These are phyloP conservation scores for Neofusicoccum sp. DNA, from an alignment of 2,329 filamentous ascomycete genomes.

Conservation along the genomic window DNA sequence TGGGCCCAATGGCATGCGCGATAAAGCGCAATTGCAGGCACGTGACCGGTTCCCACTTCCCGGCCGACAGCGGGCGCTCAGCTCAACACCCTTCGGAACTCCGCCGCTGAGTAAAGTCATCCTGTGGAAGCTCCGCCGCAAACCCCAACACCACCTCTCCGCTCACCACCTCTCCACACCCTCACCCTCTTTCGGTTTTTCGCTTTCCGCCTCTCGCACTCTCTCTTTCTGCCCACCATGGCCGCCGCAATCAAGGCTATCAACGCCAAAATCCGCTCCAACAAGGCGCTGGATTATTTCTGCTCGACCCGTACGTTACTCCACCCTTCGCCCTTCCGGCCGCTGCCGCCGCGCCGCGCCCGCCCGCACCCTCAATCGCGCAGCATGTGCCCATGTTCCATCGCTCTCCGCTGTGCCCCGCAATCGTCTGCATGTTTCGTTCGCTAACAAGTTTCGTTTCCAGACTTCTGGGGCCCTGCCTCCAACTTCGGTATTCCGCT, in stretches of 20 bases:
- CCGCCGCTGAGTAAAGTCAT: constrained; percentile 12
- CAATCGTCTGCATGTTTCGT: background rate
- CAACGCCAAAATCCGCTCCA: constrained; percentile 53
- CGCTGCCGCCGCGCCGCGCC: background rate
- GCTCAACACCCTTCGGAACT: constrained; percentile 15
- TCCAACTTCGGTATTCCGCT: constrained; percentile 56
- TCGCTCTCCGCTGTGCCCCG: background rate
- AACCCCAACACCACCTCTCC: constrained; percentile 11
- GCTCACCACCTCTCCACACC: background rate
- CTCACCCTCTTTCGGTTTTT: background rate
- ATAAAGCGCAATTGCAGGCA: constrained; percentile 3
- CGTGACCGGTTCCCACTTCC: constrained; percentile 9
- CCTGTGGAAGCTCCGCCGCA: background rate
- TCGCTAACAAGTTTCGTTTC: background rate
- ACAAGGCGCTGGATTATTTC: constrained; percentile 51
- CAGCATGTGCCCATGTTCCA: background rate
- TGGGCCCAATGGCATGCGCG: background rate
- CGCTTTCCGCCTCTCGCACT: constrained; percentile 1
- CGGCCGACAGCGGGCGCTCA: background rate
- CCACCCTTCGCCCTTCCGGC: constrained; percentile 16
- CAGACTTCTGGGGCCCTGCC: constrained; percentile 54
- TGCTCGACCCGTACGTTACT: constrained; percentile 51
- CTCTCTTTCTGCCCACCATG: constrained; percentile 37
- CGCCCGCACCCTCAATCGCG: background rate
- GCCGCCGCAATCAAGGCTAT: constrained; percentile 54